Base-by-base conservation (phyloP, 495 filamentous ascomycete genomes). In the Neurospora terricola region DNA sequence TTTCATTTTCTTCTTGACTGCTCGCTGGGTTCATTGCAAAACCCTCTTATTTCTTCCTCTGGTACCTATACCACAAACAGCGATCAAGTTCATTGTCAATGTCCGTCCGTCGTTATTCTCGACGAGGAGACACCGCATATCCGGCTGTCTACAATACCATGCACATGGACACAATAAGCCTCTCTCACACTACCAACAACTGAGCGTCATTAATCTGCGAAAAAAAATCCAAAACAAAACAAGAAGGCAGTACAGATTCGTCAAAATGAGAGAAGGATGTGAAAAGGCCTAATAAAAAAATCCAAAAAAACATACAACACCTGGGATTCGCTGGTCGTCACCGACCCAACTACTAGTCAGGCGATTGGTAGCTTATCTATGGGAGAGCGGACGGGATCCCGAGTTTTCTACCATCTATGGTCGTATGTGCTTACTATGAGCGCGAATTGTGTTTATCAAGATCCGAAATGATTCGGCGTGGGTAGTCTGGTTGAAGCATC, bases 301-400 rank as follows among this genome's bases (percentile, higher is more conserved):
- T 7, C 38, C 1, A 38, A 10, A 2, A 39, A 69, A 71, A 74
- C 71, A 76, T 78, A 75, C 76, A 78, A 76, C 76, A 73, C 76
- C 75, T 59, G 71, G 75, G 71, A 78, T 76, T 76, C 76, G 70
- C 76, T 76, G 71, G 71, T 86, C 78, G 81, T 84, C 84, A 84
- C 81, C 84, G 78, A 85, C 82, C 81, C 79, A 81, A 85, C 80
- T 84, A 83, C 84, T 84, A 78, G 76, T 83, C 79, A 10, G 12
- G 54, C 12, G n/a, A 21, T 54, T 40, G 38, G 69, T 40, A n/a
- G 80, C 77, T 83, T 82, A 78, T 79, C 78, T 81, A 84, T 77
- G 82, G 82, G 77, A 83, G 84, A 85, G 81, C 84, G 81, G 81
- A 85, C 84, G 83, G 84, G 82, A 83, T 83, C 79, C 83, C 83